A percentile compares a stretch with the other conserved stretches of the same genome.
phyloP scores from a whole-genome alignment of 139 green algal species.

The Deuterostichococcus epilithicus region DNA sequence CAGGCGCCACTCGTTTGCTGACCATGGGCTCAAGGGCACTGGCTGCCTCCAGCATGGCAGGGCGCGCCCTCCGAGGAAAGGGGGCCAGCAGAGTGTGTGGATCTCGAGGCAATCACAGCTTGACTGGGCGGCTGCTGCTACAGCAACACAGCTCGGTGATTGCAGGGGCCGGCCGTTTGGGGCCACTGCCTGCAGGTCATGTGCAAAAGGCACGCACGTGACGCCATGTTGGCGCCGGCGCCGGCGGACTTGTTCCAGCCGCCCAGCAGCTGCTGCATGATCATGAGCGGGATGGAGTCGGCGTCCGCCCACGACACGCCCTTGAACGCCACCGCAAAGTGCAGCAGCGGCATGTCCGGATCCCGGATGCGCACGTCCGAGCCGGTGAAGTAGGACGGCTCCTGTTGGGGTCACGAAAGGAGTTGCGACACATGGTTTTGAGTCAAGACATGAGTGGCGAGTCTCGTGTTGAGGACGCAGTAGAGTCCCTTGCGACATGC shows the following conservation, averaged over 20 bases:
- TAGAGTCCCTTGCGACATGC: too few species aligned
- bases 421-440: too few species aligned
- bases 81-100: too few species aligned
- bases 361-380: slow-evolving; percentile 91
- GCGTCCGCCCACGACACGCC: slow-evolving; percentile 90
- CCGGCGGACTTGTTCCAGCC: slow-evolving; percentile 67
- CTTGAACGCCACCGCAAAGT: slow-evolving; percentile 91
- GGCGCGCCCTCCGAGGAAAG: too few species aligned
- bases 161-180: not conserved
- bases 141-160: too few species aligned
- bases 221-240: slow-evolving; percentile 25
- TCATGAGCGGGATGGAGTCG: slow-evolving; percentile 94
- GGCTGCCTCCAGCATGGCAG: too few species aligned
- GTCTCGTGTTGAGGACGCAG: too few species aligned
- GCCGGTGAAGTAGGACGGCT: slow-evolving; percentile 91
- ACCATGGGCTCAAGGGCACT: too few species aligned
- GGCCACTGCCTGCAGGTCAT: not conserved
- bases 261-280: slow-evolving; percentile 85
- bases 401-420: slow-evolving; percentile 23
- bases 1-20: too few species aligned
- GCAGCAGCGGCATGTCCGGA: slow-evolving; percentile 73
- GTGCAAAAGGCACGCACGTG: not conserved
- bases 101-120: too few species aligned
- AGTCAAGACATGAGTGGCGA: too few species aligned
- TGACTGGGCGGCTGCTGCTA: too few species aligned